Conservation (phyloP, 2,329 filamentous ascomycete species). For the Aspergillus awamori region DNA sequence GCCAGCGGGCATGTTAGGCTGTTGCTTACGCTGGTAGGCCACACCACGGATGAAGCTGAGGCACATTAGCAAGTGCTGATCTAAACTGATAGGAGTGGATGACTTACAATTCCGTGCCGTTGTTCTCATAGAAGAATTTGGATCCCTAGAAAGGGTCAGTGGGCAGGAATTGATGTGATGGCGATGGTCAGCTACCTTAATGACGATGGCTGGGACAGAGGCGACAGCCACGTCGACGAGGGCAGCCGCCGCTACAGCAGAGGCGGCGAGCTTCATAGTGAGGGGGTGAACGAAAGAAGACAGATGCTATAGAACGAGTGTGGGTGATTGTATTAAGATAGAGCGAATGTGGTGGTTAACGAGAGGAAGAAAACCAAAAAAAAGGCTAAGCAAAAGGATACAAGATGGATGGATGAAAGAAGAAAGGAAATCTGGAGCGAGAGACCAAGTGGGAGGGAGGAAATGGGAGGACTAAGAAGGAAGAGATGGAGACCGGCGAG, state of each 20-base stretch:
- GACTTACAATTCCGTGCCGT: conserved; percentile 68
- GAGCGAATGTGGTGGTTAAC: conserved; percentile 1
- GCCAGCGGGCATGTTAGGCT: neutral
- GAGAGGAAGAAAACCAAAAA: neutral
- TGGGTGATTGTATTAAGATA: neutral
- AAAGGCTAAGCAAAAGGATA: neutral
- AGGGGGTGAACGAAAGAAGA: conserved; percentile 5
- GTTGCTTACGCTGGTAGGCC: conserved; percentile 73
- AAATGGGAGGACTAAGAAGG: too few species aligned
- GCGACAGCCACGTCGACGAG: conserved; percentile 53
- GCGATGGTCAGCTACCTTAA: conserved; percentile 58
- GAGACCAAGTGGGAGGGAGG: neutral
- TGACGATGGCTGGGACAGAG: conserved; percentile 59
- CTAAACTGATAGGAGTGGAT: neutral
- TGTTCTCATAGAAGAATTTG: conserved; percentile 85
- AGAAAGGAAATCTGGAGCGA: neutral
- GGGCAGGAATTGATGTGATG: neutral
- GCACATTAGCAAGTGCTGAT: neutral
- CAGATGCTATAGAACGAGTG: neutral
- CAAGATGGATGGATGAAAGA: neutral
- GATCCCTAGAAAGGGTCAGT: conserved; percentile 55
- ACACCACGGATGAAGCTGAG: conserved; percentile 80
- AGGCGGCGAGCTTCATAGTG: conserved; percentile 56
- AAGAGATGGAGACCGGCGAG: neutral
- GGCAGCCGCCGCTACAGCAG: conserved; percentile 50